A percentile compares a stretch with the other conserved stretches of the same genome.
Evolutionary conservation across 2,329 filamentous ascomycete species (phyloP).

Genomic region (Emergomyces pasteurianus): DNA sequence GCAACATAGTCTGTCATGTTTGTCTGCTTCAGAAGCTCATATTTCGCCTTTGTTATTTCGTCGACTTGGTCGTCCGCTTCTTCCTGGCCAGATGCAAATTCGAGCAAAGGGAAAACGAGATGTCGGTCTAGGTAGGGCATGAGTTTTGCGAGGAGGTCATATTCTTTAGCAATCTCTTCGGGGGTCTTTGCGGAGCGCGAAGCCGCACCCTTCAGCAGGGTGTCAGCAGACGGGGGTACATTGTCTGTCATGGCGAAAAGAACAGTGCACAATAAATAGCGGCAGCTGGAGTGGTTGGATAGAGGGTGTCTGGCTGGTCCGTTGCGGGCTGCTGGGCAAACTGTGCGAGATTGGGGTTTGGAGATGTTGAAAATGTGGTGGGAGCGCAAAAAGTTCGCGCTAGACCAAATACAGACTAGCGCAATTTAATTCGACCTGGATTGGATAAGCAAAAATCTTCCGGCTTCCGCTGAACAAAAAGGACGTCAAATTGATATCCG

Average conservation of each 20-base stretch:
- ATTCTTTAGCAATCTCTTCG: conserved; percentile 52
- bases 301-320: conserved; percentile 3
- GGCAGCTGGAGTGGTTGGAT: conserved; percentile 10
- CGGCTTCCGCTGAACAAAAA: neutral
- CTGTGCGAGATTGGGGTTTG: conserved; percentile 1
- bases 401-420: conserved; percentile 4
- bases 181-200: conserved; percentile 31
- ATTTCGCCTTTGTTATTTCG: conserved; percentile 76
- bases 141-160: conserved; percentile 77
- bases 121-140: conserved; percentile 90
- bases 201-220: conserved; percentile 38
- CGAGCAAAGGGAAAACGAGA: conserved; percentile 89
- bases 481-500: neutral
- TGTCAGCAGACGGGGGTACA: conserved; percentile 37
- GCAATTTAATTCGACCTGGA: neutral
- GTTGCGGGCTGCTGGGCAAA: neutral
- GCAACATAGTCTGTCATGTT: conserved; percentile 99
- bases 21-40: conserved; percentile 86
- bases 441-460: conserved; percentile 2
- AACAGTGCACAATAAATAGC: conserved; percentile 1
- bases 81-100: conserved; percentile 75
- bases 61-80: conserved; percentile 53
- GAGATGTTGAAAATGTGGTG: conserved; percentile 3
- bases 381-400: conserved; percentile 1
- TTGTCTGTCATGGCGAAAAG: conserved; percentile 40